These are phyloP conservation scores for Trichoderma sp. DNA, from an alignment of 2,329 filamentous ascomycete species.

Conservation along the genomic window DNA sequence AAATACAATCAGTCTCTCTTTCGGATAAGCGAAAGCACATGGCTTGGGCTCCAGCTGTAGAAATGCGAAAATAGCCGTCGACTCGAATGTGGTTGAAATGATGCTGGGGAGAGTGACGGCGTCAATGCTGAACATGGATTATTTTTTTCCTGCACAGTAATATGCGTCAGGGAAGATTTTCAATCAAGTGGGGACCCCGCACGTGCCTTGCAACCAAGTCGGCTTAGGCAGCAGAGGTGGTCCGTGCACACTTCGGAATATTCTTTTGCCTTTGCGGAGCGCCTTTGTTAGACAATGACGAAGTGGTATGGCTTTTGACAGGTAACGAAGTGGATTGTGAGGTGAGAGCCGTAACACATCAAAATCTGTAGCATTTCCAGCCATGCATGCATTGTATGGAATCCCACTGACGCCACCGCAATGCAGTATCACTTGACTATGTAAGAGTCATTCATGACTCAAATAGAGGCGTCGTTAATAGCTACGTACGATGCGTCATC, in stretches of 20 bases:
- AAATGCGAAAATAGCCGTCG: neutral
- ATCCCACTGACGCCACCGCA: neutral
- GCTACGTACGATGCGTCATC: neutral
- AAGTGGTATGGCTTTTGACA: neutral
- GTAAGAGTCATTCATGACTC: neutral
- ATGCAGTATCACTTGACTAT: neutral
- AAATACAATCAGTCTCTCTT: neutral
- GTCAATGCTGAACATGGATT: slow-evolving; percentile 1
- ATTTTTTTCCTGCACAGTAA: slow-evolving; percentile 19
- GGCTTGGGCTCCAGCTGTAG: neutral
- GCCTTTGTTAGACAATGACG: neutral
- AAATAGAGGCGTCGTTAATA: neutral
- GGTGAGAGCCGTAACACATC: neutral
- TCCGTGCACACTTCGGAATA: slow-evolving; percentile 7
- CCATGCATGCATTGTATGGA: neutral
- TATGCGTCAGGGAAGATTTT: slow-evolving; percentile 19
- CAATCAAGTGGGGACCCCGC: slow-evolving; percentile 19
- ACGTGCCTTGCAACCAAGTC: slow-evolving; percentile 20
- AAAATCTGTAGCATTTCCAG: neutral
- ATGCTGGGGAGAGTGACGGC: neutral
- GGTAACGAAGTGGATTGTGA: neutral
- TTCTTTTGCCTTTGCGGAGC: neutral
- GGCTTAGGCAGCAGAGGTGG: slow-evolving; percentile 2
- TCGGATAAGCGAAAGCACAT: slow-evolving; percentile 4
- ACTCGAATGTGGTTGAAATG: neutral